Conservation (phyloP, 1,139 yeast genomes). For the Candida anutae region DNA sequence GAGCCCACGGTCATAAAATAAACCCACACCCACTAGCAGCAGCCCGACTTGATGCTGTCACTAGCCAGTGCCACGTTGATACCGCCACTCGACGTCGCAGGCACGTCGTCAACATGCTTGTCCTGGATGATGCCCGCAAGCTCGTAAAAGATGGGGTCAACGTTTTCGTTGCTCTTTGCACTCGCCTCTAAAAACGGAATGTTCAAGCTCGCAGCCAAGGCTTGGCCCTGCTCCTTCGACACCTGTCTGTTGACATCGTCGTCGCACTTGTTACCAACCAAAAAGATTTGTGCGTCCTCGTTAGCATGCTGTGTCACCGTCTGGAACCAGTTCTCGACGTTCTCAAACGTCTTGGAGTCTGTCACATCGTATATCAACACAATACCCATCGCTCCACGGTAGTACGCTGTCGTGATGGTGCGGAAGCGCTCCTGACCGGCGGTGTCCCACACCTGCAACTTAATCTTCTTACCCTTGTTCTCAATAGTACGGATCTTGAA, state of each 20-base stretch:
- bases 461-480: constrained; percentile 84
- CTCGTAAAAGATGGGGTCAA: constrained; percentile 84
- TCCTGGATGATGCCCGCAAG: constrained; percentile 86
- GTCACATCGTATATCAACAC: constrained; percentile 93
- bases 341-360: constrained; percentile 87
- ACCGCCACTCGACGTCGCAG: constrained; percentile 20
- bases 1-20: neutral
- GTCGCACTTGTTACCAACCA: constrained; percentile 94
- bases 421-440: constrained; percentile 98
- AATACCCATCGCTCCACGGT: constrained; percentile 98
- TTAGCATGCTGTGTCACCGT: constrained; percentile 95
- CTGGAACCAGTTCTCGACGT: constrained; percentile 82
- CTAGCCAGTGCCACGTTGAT: constrained; percentile 37
- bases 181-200: constrained; percentile 92
- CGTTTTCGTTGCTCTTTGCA: constrained; percentile 90
- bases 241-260: constrained; percentile 73
- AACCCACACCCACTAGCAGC: constrained; percentile 22
- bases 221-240: constrained; percentile 81
- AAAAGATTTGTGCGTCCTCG: constrained; percentile 87
- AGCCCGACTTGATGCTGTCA: constrained; percentile 25
- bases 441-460: constrained; percentile 97
- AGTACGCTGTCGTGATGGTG: constrained; percentile 96
- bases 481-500: constrained; percentile 96
- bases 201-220: constrained; percentile 78
- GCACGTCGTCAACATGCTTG: constrained; percentile 46